Base-by-base conservation (phyloP, 192 early-diverging fungal genomes). In the Coemansia javaensis region DNA sequence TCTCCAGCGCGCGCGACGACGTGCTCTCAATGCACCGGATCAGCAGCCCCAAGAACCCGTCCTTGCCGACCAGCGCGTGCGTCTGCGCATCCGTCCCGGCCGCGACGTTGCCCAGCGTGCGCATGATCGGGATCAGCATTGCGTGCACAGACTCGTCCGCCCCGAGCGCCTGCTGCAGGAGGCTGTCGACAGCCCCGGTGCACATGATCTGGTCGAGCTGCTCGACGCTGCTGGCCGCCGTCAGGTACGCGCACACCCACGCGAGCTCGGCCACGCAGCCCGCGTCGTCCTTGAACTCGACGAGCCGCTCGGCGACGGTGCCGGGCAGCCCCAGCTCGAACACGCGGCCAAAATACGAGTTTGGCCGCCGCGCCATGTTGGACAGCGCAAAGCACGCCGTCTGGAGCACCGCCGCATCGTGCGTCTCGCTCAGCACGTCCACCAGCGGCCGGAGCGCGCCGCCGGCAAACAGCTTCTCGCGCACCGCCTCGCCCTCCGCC, bases 381-480 rank as follows among this genome's bases (percentile, higher is more conserved):
- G 84, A 83, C 27, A 88, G 38, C 5, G 86, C 84, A 66, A 88
- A 86, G 61, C 86, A 88, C 7, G 68, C 74, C 0, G 84, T 85
- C 53, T 86, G 86, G 10, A 83, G 50, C 16, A 84, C 38, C 22
- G 50, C 47, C 12, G 63, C 34, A 41, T 83, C 79, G 59, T 75
- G 33, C 11, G 70, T 66, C 14, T 81, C 82, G 21, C 83, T 81
- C 9, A 90, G 57, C 21, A 97, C 65, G 17, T 77, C 75, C 25
- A 91, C 74, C 17, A 97, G 63, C 11, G 87, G 89, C 21, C 60
- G 55, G 8, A 95, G 61, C 9, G 81, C 92, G 34, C 91, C 90
- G 32, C 81, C 77, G 16, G 79, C 73, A 24, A 87, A 74, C 22
- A 98, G 82, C 12, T 75, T 61, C 50, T 90, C 82, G 41, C 93